Base-by-base conservation (phyloP, 768 basidiomycete genomes). In the Suillus alpinus region DNA sequence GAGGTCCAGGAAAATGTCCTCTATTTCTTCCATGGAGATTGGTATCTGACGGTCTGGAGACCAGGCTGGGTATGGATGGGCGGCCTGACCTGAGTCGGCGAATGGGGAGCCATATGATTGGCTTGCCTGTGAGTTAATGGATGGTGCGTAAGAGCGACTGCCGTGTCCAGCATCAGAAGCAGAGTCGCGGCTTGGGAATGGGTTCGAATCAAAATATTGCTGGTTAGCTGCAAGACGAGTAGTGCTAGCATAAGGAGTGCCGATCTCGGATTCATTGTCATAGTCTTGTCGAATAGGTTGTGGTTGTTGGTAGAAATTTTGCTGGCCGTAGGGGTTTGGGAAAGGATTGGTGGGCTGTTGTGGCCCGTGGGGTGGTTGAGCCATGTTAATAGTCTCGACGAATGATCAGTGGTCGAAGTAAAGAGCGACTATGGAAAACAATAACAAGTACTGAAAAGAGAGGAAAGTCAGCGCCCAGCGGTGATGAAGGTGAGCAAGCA, bases 1-100 rank as follows among this genome's bases (percentile, higher is more conserved):
- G 62, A 99, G 85, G 76, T 99, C 97, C 68, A 98, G 88, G 72
- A 98, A 94, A 64, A 99, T 96, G 74, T 98, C 97, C 75, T 98
- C 97, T 60, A 98, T 98, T 75, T 98, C 96, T 73, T 99, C 97
- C 63, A 91, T 94, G 43, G 94, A 95, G 73, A 99, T 90, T 63
- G 97, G 97, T 63, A 97, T 95, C 71, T 94, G 91, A 57, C 91
- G 88, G 65, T 96, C 92, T 36, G 89, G 82, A 31, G 91, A 85
- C 97, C 97, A 99, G 44, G 96, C 95, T 62, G 96, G 96, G 73
- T 96, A 98, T 58, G 91, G 91, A 59, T 91, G 86, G 23, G 78
- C 73, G 57, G 78, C 80, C 26, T 26, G 26, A 26, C 26, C 26
- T 31, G 83, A 77, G 71, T 87, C 85, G 41, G 77, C 80, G 69